Base-by-base conservation (phyloP, 192 early-diverging fungal species). In the Piromyces sp. region DNA sequence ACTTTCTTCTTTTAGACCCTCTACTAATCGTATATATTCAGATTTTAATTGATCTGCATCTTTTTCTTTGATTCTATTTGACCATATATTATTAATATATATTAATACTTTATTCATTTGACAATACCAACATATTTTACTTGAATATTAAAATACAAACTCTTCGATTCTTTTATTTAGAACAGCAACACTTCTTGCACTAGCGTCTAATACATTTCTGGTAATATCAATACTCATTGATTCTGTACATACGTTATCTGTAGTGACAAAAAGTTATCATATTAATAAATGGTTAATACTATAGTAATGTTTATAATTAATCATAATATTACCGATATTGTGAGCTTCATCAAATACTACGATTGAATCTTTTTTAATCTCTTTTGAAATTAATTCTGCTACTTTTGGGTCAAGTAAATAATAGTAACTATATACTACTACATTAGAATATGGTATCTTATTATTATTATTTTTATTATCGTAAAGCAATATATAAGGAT, bases 341-440 rank as follows among this genome's bases (percentile, higher is more conserved):
- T 99, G 97, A 1, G 98, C 98, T 85, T 99, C 98, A 87, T 99
- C 98, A 88, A 99, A 99, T 0, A 99, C 94, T n/a, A 99, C 94
- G 80, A 99, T 98, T 40, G 93, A 92, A 79, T 98, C 95, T 85
- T 93, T 95, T 37, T 94, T 93, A 80, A 99, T 83, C 84, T 98
- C 97, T 86, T 94, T 95, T 9, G 96, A 98, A 33, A 99, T 95
- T 80, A 98, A 84, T 51, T 98, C 97, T 12, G 98, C 98, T 3
- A 99, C 97, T 87, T 99, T 99, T 29, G 98, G 98, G 86, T 99
- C 98, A n/a, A 99, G 87, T 88, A 99, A 90, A 84, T 99, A 99
- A 84, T 99, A 97, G 84, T 98, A 99, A 82, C 94, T 95, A 88
- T 98, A 99, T 42, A 99, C 98, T 82, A 99, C 88, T 17, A 98